Evolutionary conservation across 2,329 filamentous ascomycete genomes (phyloP).

Genomic region (Colletotrichum spinosum): DNA sequence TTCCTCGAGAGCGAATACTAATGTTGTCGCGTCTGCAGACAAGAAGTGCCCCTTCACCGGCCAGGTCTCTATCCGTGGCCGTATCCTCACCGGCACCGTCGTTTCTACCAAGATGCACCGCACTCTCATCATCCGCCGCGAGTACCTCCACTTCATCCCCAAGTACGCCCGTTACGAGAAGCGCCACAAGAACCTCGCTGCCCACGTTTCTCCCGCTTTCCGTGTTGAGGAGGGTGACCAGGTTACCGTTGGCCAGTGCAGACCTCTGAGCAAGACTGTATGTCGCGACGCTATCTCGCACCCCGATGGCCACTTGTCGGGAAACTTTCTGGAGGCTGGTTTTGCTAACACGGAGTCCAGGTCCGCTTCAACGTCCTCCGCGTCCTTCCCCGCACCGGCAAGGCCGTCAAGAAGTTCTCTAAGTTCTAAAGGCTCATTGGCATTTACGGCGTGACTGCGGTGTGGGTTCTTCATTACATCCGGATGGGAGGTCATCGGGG

Average conservation of each 20-base stretch:
- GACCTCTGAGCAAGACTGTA: conserved; percentile 99
- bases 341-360: conserved; percentile 56
- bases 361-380: conserved; percentile 99
- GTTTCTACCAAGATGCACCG: conserved; percentile 99
- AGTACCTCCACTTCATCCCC: conserved; percentile 99
- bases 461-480: conserved; percentile 56
- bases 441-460: conserved; percentile 63
- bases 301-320: neutral
- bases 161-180: conserved; percentile 99
- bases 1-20: conserved; percentile 21
- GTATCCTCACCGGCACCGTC: conserved; percentile 99
- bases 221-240: conserved; percentile 99
- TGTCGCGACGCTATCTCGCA: conserved; percentile 53
- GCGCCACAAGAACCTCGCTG: conserved; percentile 99
- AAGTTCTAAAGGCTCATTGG: conserved; percentile 87
- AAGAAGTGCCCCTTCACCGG: conserved; percentile 99
- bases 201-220: conserved; percentile 99
- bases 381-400: conserved; percentile 96
- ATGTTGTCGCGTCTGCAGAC: conserved; percentile 68
- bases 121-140: conserved; percentile 98
- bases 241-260: conserved; percentile 99
- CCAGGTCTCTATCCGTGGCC: conserved; percentile 98
- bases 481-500: conserved; percentile 41
- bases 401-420: conserved; percentile 96
- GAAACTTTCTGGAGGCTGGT: neutral